Percentiles rank a stretch among this genome's conserved stretches.
Evolutionary conservation across 1,139 yeast genomes (phyloP).

Genomic region (Geotrichum europaeum): DNA sequence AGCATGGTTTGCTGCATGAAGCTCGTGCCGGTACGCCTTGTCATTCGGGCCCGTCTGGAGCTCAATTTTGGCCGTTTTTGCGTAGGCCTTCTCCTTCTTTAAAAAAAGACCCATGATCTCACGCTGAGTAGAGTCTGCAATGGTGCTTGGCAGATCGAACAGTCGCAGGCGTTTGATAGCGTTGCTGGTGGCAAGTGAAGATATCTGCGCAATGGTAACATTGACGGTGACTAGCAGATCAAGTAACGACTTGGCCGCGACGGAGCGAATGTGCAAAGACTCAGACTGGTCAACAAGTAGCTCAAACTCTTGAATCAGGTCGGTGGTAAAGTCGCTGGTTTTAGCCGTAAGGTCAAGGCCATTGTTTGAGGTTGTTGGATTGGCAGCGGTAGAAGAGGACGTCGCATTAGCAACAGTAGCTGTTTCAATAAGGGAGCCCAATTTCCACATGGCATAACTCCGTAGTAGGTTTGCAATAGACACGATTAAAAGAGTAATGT

Average conservation of each 20-base stretch:
- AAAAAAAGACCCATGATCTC: constrained; percentile 23
- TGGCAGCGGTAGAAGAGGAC: not conserved
- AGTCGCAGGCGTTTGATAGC: constrained; percentile 8
- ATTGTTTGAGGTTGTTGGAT: not conserved
- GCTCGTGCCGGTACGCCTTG: constrained; percentile 4
- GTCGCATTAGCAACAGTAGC: constrained; percentile 10
- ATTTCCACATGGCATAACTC: constrained; percentile 24
- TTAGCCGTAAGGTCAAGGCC: constrained; percentile 12
- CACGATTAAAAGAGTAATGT: constrained; percentile 11
- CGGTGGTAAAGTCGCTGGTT: constrained; percentile 7
- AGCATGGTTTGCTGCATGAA: not conserved
- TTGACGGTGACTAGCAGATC: constrained; percentile 17
- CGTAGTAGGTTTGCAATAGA: constrained; percentile 20
- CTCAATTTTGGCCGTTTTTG: constrained; percentile 15
- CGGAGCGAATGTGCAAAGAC: constrained; percentile 12
- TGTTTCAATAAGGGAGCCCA: constrained; percentile 18
- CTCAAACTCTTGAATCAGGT: constrained; percentile 15
- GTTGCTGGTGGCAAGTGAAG: constrained; percentile 9
- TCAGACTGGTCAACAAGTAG: constrained; percentile 12
- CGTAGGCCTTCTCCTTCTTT: constrained; percentile 22
- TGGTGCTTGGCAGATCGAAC: constrained; percentile 15
- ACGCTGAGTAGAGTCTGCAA: constrained; percentile 13
- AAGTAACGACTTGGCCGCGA: constrained; percentile 15
- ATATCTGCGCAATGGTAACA: constrained; percentile 15
- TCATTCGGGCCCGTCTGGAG: constrained; percentile 18